Percentiles rank a stretch among this genome's conserved stretches.
phyloP scores from a whole-genome alignment of 1,139 yeast genomes.

The Waltiozyma sp. region DNA sequence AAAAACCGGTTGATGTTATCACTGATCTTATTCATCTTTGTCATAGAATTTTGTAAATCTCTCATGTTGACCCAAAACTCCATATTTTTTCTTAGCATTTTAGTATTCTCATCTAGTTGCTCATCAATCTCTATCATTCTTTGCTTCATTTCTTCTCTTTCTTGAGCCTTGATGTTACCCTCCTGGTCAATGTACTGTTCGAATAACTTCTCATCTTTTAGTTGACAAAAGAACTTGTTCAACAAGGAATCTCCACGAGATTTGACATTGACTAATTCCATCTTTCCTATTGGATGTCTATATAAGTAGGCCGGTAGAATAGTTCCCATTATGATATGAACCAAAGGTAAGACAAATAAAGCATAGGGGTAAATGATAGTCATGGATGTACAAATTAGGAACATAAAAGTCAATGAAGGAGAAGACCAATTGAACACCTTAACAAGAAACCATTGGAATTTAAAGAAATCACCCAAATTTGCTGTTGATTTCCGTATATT shows the following conservation, averaged over 20 bases:
- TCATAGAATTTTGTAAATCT: constrained; percentile 41
- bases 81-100: constrained; percentile 22
- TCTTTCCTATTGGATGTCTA: constrained; percentile 53
- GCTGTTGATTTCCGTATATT: constrained; percentile 44
- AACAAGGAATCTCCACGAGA: constrained; percentile 47
- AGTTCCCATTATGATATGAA: constrained; percentile 43
- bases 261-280: constrained; percentile 32
- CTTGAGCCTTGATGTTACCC: constrained; percentile 6
- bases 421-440: constrained; percentile 52
- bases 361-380: constrained; percentile 63
- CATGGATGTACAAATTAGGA: constrained; percentile 42
- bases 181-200: constrained; percentile 11
- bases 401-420: constrained; percentile 46
- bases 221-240: constrained; percentile 32
- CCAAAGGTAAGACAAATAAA: constrained; percentile 51
- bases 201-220: constrained; percentile 8
- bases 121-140: constrained; percentile 14
- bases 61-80: constrained; percentile 29
- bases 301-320: constrained; percentile 63
- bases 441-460: constrained; percentile 42
- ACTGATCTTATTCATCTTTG: constrained; percentile 39
- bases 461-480: constrained; percentile 42
- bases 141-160: constrained; percentile 14
- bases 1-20: constrained; percentile 46
- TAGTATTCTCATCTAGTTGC: constrained; percentile 6